Conservation (phyloP, 305 asterid species). For the Petunia hybrid region DNA sequence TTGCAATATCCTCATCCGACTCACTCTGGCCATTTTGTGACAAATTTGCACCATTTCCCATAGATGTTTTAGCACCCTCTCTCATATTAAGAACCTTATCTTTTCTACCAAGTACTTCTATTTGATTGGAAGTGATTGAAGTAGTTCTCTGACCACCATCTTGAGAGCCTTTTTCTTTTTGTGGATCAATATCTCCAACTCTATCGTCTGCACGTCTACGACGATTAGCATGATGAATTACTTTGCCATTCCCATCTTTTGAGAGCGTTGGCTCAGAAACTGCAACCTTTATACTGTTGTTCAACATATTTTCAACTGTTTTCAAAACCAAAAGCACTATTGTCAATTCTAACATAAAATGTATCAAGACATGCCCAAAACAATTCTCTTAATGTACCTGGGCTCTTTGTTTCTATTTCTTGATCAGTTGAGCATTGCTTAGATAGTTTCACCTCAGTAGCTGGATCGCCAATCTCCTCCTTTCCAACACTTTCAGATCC, state of each 20-base stretch:
- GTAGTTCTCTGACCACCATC: not conserved
- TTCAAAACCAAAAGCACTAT: not conserved
- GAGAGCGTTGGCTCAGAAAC: not conserved
- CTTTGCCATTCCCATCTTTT: not conserved
- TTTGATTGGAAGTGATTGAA: not conserved
- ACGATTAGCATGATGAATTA: not conserved
- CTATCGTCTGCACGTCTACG: not conserved
- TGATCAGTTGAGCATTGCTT: not conserved
- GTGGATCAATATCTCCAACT: not conserved
- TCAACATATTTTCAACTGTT: not conserved
- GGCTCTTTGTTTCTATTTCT: not conserved
- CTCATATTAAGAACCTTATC: slow-evolving; percentile 26
- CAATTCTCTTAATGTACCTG: not conserved
- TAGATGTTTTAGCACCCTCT: slow-evolving; percentile 20
- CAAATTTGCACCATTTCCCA: slow-evolving; percentile 34
- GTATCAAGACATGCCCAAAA: not conserved
- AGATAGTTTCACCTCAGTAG: not conserved
- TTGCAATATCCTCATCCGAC: slow-evolving; percentile 25
- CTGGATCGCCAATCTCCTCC: not conserved
- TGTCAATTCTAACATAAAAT: not conserved
- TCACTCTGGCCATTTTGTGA: not conserved
- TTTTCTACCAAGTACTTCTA: not conserved
- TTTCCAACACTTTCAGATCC: not conserved
- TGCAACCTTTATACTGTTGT: not conserved
- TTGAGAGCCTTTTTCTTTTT: not conserved